Evolutionary conservation across 2,329 filamentous ascomycete species (phyloP).

Genomic region (Emmonsiellopsis sp.): DNA sequence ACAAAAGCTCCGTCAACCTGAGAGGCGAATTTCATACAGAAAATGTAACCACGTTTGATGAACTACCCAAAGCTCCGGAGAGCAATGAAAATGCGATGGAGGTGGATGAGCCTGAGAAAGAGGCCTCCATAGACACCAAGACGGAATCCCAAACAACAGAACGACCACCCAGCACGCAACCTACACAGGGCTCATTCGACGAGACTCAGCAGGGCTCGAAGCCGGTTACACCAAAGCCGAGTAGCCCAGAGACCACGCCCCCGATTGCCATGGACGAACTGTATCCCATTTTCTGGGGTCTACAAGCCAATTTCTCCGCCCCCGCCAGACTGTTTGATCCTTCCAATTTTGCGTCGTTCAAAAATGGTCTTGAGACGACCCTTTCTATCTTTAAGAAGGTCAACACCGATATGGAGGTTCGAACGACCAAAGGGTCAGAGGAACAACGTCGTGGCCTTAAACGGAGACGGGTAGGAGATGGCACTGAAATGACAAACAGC

Average conservation of each 20-base stretch:
- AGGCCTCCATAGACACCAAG: constrained; percentile 18
- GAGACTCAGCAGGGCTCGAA: constrained; percentile 14
- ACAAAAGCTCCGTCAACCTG: constrained; percentile 94
- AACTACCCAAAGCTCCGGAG: constrained; percentile 31
- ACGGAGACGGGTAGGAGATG: constrained; percentile 56
- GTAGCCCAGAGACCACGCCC: constrained; percentile 31
- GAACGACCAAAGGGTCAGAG: constrained; percentile 48
- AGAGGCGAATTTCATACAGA: constrained; percentile 93
- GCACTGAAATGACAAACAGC: constrained; percentile 55
- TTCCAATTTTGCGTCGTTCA: constrained; percentile 57
- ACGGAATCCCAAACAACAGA: constrained; percentile 11
- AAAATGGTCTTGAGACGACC: constrained; percentile 52
- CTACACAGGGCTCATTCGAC: neutral
- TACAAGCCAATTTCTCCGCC: constrained; percentile 87
- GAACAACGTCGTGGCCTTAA: constrained; percentile 59
- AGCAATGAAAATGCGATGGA: constrained; percentile 52
- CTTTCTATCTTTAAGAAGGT: constrained; percentile 66
- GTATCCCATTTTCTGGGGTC: constrained; percentile 87
- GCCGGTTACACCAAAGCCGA: constrained; percentile 5
- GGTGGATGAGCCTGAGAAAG: constrained; percentile 45
- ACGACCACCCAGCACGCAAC: constrained; percentile 2
- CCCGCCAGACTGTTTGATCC: constrained; percentile 72
- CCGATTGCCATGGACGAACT: constrained; percentile 59
- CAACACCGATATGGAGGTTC: constrained; percentile 58
- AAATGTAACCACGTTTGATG: constrained; percentile 81